Conservation (phyloP, 176 grass and related monocot species). For the Bonia amplexicaulis region DNA sequence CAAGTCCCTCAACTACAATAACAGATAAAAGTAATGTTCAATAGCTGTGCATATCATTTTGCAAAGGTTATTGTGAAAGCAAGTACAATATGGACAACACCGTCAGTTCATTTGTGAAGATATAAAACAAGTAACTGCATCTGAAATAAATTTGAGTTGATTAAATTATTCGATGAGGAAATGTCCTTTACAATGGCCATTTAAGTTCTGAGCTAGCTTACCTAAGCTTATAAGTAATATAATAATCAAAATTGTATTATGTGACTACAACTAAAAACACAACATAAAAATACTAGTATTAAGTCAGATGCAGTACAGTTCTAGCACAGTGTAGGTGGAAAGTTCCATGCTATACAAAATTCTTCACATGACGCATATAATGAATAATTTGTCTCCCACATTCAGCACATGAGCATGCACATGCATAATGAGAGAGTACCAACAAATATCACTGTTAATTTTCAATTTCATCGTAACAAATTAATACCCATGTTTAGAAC, state of each 20-base stretch:
- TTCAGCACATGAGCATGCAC: not conserved
- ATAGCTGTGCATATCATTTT: not conserved
- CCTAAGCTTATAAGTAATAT: not conserved
- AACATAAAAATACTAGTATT: not conserved
- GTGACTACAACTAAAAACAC: not conserved
- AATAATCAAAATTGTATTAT: not conserved
- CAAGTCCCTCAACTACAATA: slow-evolving; percentile 72
- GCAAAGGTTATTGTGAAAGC: not conserved
- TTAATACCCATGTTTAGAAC: not conserved
- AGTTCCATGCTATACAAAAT: not conserved
- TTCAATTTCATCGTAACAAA: not conserved
- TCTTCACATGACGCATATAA: not conserved
- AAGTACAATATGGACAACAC: not conserved
- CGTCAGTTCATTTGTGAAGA: not conserved
- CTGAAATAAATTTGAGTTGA: not conserved
- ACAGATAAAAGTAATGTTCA: slow-evolving; percentile 7
- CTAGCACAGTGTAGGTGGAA: not conserved
- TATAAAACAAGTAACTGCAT: not conserved
- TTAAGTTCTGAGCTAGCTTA: not conserved
- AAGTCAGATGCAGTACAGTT: not conserved
- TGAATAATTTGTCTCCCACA: not conserved
- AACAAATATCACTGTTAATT: not conserved
- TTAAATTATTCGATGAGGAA: not conserved
- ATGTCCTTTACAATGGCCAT: not conserved
- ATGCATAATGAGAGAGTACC: too few relatives aligned